These are phyloP conservation scores for Aspergillus nidulans DNA, from an alignment of 495 filamentous ascomycete genomes.

Conservation along the genomic window DNA sequence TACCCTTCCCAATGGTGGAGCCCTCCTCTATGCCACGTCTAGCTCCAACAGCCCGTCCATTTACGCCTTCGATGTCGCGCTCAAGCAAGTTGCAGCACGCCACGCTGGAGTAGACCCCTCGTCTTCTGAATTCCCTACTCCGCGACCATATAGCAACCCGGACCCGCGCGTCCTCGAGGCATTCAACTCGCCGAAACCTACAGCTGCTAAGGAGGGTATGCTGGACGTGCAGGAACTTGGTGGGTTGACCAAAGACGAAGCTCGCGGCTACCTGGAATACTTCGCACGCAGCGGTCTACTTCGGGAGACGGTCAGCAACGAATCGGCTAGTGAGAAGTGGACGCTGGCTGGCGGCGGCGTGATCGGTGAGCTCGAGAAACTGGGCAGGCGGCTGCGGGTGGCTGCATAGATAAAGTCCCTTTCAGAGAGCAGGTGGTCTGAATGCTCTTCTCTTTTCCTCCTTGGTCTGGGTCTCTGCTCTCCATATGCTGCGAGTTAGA, in stretches of 20 bases:
- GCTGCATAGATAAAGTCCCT: conserved; percentile 21
- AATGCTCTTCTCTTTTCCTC: not conserved
- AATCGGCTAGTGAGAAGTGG: conserved; percentile 79
- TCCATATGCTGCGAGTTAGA: not conserved
- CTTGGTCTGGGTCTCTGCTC: not conserved
- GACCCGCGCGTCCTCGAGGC: conserved; percentile 62
- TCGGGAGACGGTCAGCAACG: conserved; percentile 62
- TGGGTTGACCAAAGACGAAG: conserved; percentile 69
- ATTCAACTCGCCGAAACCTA: conserved; percentile 30
- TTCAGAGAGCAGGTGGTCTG: conserved; percentile 5
- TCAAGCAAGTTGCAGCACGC: conserved; percentile 48
- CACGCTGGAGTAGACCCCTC: conserved; percentile 30
- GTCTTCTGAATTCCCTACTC: conserved; percentile 44
- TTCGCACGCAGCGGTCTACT: conserved; percentile 83
- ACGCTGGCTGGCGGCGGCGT: conserved; percentile 74
- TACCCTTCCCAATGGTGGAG: conserved; percentile 69
- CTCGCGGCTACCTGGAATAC: conserved; percentile 83
- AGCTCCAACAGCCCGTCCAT: conserved; percentile 58
- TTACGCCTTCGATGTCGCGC: conserved; percentile 60
- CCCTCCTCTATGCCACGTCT: conserved; percentile 68
- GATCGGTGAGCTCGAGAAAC: conserved; percentile 75
- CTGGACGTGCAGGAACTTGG: conserved; percentile 55
- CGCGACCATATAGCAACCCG: conserved; percentile 59
- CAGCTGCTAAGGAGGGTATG: conserved; percentile 30
- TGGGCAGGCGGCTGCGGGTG: conserved; percentile 48